phyloP scores from a whole-genome alignment of 2,329 filamentous ascomycete genomes.

The Pyrenophora tritici-repentis region DNA sequence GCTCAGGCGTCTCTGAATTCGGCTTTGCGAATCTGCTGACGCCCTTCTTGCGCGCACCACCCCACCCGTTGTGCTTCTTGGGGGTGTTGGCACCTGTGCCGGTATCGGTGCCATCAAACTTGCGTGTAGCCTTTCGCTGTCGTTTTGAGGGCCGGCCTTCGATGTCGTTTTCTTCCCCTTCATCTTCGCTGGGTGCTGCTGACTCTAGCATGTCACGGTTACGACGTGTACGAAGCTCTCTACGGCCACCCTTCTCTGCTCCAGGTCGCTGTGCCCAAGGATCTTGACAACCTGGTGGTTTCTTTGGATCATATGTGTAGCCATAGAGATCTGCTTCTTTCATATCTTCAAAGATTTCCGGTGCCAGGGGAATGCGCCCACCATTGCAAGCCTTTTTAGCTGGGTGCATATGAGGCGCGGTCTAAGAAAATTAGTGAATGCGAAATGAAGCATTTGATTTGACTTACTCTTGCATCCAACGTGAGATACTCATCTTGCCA shows the following conservation, averaged over 20 bases:
- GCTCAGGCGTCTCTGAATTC: constrained; percentile 44
- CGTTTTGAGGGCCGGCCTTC: constrained; percentile 40
- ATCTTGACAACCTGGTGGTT: constrained; percentile 58
- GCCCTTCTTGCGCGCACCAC: constrained; percentile 46
- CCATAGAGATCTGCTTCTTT: constrained; percentile 66
- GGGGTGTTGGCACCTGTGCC: constrained; percentile 38
- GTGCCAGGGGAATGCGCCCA: constrained; percentile 52
- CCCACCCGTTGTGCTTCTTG: constrained; percentile 45
- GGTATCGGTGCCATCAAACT: constrained; percentile 42
- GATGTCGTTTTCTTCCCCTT: constrained; percentile 43
- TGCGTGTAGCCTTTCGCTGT: constrained; percentile 42
- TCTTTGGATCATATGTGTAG: constrained; percentile 61
- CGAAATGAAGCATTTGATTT: constrained; percentile 17
- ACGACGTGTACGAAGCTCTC: constrained; percentile 54
- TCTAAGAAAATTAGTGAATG: constrained; percentile 41
- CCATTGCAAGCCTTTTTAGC: constrained; percentile 59
- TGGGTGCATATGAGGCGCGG: constrained; percentile 55
- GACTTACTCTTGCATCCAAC: constrained; percentile 53
- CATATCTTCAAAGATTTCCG: constrained; percentile 61
- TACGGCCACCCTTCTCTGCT: constrained; percentile 51
- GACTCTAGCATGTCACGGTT: constrained; percentile 47
- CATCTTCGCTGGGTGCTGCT: constrained; percentile 46
- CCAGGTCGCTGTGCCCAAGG: constrained; percentile 59
- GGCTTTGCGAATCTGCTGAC: constrained; percentile 40
- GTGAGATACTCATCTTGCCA: constrained; percentile 65